These are phyloP conservation scores for Alternaria panax DNA, from an alignment of 2,329 filamentous ascomycete genomes.

Conservation along the genomic window DNA sequence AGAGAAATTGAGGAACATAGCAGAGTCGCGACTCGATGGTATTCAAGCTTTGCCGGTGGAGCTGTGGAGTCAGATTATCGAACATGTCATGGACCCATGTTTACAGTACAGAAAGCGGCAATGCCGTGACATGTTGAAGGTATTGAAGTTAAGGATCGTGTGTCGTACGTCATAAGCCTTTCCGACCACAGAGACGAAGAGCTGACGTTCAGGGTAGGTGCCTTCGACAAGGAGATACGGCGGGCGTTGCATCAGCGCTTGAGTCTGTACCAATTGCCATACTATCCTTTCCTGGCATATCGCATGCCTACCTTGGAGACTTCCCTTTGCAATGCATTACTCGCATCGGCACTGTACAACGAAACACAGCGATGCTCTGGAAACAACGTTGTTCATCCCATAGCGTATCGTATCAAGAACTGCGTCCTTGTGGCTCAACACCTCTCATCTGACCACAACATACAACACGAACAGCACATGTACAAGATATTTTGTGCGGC, in stretches of 20 bases:
- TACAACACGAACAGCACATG: not conserved
- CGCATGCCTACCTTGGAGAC: not conserved
- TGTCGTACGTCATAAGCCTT: not conserved
- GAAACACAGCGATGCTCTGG: not conserved
- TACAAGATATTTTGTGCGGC: not conserved
- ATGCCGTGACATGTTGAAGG: not conserved
- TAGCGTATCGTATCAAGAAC: not conserved
- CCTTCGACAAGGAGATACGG: not conserved
- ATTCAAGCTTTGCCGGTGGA: not conserved
- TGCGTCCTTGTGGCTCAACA: constrained; percentile 2
- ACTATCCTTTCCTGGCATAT: not conserved
- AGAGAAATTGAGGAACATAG: not conserved
- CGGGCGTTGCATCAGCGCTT: not conserved
- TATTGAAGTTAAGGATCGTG: not conserved
- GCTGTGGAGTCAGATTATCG: not conserved
- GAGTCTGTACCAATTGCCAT: not conserved
- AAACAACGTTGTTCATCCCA: not conserved
- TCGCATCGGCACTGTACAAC: not conserved
- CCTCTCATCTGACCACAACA: not conserved
- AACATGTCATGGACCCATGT: not conserved
- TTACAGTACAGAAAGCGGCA: not conserved
- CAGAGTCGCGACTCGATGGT: not conserved
- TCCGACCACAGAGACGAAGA: not conserved
- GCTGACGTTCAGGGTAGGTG: not conserved
- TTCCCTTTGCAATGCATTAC: not conserved